Evolutionary conservation across 441 rosid genomes (phyloP).

Genomic region (Daphne laureola): DNA sequence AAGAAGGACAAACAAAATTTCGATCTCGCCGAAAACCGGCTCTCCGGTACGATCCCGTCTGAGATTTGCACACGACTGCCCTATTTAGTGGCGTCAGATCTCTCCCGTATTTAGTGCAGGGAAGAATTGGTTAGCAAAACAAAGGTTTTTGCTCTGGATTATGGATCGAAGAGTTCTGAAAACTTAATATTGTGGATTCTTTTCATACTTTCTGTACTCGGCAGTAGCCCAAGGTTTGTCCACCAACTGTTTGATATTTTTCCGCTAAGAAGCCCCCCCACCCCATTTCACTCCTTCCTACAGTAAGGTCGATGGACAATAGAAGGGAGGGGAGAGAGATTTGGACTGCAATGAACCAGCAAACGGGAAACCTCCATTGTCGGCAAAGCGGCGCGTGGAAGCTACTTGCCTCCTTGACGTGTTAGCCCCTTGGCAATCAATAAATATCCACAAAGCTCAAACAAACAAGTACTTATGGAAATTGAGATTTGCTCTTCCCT

Average conservation of each 20-base stretch:
- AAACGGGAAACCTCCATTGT: constrained; percentile 64
- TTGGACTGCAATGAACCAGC: constrained; percentile 62
- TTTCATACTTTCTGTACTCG: no score
- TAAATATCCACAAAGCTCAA: background rate
- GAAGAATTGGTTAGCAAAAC: no score
- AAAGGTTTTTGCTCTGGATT: no score
- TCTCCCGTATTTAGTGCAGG: constrained; percentile 40
- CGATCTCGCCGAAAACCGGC: constrained; percentile 55
- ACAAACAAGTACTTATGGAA: background rate
- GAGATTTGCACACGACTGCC: constrained; percentile 71
- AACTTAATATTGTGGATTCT: no score
- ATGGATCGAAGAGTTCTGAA: no score
- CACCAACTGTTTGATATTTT: no score
- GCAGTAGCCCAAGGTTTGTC: constrained; percentile 12
- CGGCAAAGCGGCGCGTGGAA: constrained; percentile 64
- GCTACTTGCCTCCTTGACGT: constrained; percentile 90
- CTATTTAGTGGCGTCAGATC: constrained; percentile 55
- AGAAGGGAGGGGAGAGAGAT: constrained; percentile 67
- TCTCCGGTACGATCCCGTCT: constrained; percentile 63
- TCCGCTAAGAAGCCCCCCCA: no score
- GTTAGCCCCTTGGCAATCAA: background rate
- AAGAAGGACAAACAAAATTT: no score
- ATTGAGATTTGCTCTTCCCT: background rate
- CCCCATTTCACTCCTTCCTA: no score
- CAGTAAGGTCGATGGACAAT: constrained; percentile 57